A percentile compares a stretch with the other conserved stretches of the same genome.
phyloP scores from a whole-genome alignment of 768 basidiomycete species.

The Hygrophorus pudorinus region DNA sequence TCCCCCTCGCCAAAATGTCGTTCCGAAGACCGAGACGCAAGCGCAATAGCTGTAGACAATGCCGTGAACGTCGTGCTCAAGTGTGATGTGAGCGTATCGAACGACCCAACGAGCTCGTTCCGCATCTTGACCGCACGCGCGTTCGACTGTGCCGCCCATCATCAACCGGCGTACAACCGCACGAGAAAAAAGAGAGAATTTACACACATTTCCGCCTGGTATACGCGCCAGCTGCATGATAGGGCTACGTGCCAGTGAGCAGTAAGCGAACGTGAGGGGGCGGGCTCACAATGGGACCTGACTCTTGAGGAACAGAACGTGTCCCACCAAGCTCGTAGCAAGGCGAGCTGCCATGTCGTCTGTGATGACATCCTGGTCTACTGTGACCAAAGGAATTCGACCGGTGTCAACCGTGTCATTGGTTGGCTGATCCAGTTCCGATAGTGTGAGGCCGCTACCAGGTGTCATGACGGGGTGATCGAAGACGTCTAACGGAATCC shows the following conservation, averaged over 20 bases:
- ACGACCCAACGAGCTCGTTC: conserved; percentile 50
- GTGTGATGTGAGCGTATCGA: conserved; percentile 66
- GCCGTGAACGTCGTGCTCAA: conserved; percentile 65
- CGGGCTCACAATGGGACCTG: conserved; percentile 64
- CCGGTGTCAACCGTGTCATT: background rate
- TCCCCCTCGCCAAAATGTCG: background rate
- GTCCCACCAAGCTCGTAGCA: conserved; percentile 51
- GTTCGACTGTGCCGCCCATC: conserved; percentile 23
- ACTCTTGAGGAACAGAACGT: conserved; percentile 68
- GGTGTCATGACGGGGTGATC: too few species aligned
- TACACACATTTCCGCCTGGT: conserved; percentile 34
- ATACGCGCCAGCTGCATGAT: conserved; percentile 53
- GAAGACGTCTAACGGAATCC: too few species aligned
- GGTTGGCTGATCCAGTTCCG: too few species aligned
- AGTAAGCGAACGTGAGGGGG: conserved; percentile 8
- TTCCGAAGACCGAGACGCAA: background rate
- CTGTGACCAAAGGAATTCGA: conserved; percentile 24
- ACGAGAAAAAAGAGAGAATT: background rate
- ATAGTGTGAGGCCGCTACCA: too few species aligned
- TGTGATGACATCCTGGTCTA: conserved; percentile 44
- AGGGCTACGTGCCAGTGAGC: background rate
- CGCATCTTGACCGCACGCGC: conserved; percentile 48
- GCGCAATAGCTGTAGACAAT: conserved; percentile 57
- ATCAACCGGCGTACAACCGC: background rate
- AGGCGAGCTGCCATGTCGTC: conserved; percentile 55